phyloP scores from a whole-genome alignment of 805 yeast genomes.

The Metschnikowia corniflorae region DNA sequence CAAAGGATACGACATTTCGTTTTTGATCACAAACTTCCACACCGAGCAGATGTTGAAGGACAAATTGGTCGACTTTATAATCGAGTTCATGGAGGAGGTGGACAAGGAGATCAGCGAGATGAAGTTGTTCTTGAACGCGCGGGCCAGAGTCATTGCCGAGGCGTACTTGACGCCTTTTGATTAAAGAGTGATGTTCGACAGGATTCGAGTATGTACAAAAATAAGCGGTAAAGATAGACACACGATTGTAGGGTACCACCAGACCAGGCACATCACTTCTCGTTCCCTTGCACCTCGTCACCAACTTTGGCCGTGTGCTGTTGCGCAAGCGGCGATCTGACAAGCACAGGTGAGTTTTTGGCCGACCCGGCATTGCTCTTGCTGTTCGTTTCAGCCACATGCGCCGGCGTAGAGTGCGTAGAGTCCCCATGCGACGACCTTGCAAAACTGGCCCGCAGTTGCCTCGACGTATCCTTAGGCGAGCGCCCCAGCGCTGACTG shows the following conservation, averaged over 20 bases:
- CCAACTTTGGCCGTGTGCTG: constrained; percentile 3
- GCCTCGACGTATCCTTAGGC: constrained; percentile 28
- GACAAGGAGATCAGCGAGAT: constrained; percentile 98
- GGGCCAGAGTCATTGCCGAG: constrained; percentile 97
- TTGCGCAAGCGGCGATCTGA: constrained; percentile 9
- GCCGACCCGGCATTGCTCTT: constrained; percentile 1
- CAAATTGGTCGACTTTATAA: constrained; percentile 92
- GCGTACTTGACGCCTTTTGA: constrained; percentile 90
- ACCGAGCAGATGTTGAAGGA: constrained; percentile 94
- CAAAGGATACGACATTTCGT: constrained; percentile 88
- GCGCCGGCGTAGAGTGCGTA: constrained; percentile 5
- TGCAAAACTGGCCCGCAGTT: constrained; percentile 6
- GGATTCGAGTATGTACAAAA: constrained; percentile 10
- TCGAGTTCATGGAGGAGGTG: constrained; percentile 98
- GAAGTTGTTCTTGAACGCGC: constrained; percentile 93
- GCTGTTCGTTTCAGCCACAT: not conserved
- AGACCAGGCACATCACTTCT: not conserved
- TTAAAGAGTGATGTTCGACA: constrained; percentile 25
- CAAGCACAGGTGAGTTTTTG: constrained; percentile 7
- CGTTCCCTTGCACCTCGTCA: not conserved
- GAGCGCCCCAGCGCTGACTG: constrained; percentile 29
- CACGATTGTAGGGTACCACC: not conserved
- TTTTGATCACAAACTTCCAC: constrained; percentile 88
- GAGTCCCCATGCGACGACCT: constrained; percentile 1
- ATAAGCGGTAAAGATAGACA: not conserved